Conservation (phyloP, 164 flowering plant species). For the Vitis rotundifolia region DNA sequence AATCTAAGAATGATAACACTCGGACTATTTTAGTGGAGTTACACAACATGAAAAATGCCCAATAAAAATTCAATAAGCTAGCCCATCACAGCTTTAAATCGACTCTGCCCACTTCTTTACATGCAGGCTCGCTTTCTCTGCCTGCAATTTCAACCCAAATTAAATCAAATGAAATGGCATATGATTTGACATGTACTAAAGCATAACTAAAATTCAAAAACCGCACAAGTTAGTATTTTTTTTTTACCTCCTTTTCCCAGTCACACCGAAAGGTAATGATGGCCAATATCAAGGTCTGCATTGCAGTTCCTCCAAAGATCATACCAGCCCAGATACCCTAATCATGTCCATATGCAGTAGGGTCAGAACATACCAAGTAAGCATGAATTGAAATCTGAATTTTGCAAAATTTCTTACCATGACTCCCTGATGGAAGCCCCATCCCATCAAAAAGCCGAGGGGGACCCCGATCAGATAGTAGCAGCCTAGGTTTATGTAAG, state of each 20-base stretch:
- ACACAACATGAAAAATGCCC: too few species aligned
- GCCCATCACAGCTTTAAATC: too few species aligned
- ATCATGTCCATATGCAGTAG: not conserved
- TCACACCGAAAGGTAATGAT: slow-evolving; percentile 55
- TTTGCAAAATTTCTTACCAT: slow-evolving; percentile 28
- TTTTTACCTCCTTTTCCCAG: slow-evolving; percentile 69
- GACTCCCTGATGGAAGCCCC: slow-evolving; percentile 45
- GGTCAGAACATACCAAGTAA: too few species aligned
- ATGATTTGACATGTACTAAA: too few species aligned
- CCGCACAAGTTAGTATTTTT: too few species aligned
- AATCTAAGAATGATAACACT: too few species aligned
- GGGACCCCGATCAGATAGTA: slow-evolving; percentile 72
- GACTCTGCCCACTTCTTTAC: slow-evolving; percentile 28
- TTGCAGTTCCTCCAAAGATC: slow-evolving; percentile 73
- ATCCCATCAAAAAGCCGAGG: slow-evolving; percentile 54
- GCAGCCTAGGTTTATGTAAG: slow-evolving; percentile 58
- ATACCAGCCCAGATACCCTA: slow-evolving; percentile 83
- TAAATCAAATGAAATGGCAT: not conserved
- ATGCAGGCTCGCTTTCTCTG: slow-evolving; percentile 31
- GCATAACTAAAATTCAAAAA: too few species aligned
- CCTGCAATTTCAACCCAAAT: slow-evolving; percentile 25
- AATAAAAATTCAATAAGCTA: too few species aligned
- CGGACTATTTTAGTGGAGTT: too few species aligned
- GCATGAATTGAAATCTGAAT: too few species aligned
- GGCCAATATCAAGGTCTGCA: slow-evolving; percentile 58